Evolutionary conservation across 1,284 basidiomycete genomes (phyloP), one percentile per base, ranked within the genome.

Genomic region (Porodaedalea pini): DNA sequence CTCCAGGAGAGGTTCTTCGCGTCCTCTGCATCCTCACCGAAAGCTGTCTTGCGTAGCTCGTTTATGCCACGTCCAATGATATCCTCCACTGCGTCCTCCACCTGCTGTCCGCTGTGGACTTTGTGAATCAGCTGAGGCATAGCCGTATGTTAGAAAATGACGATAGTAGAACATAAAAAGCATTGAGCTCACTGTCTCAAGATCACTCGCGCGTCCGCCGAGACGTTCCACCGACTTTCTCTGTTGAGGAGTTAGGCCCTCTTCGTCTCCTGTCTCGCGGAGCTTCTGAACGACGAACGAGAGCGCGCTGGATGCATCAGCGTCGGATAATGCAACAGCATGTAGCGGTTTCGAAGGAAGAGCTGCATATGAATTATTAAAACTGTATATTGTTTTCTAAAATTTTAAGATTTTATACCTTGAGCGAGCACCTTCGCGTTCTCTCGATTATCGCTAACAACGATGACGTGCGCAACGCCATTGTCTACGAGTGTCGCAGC

Each of bases 21-120:
- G 67, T 97, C 94, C 53, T 93, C 90, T 2, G 78, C 71, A 67
- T 96, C 94, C 66, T 98, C 94, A 0, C 94, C 96, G 68, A 98
- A 98, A 0, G 92, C 92, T 54, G 82, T 88, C 78, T 98, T 98
- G 49, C 91, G 79, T 49, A 98, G 74, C 71, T 97, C 94, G 43
- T 85, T 81, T 6, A 94, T 85, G 32, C 86, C 88, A 39, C 88
- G 83, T 36, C 75, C 73, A 64, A 97, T 85, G 65, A 96, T 92
- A 66, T 96, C 94, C 65, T 95, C 89, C 3, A 97, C 89, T 0
- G 93, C 92, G 29, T 90, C 88, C 59, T 85, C 78, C 1, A 95
- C 80, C 10, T 66, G 74, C 70, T 85, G 81, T 0, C 93, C 92
- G 44, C 79, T 85, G 44, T 85, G 79, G 27, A 94, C 85, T 74